phyloP scores from a whole-genome alignment of 2,329 filamentous ascomycete genomes.

The Aspergillus uvarum region DNA sequence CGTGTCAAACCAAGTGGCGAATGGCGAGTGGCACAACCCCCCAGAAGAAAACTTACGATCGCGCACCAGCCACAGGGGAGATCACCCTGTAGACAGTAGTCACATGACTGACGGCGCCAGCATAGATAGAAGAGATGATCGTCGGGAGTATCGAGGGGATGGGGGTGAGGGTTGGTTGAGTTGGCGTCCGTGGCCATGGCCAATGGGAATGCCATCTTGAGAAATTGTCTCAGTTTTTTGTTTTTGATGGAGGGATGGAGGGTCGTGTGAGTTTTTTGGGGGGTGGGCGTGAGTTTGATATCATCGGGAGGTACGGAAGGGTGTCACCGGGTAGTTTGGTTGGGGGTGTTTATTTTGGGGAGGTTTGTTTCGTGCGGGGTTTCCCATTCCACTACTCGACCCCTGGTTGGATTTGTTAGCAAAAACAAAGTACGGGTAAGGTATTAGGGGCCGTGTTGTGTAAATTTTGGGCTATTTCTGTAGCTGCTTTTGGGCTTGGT shows the following conservation, averaged over 20 bases:
- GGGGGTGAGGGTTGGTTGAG: neutral
- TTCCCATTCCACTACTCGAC: neutral
- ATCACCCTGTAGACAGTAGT: slow-evolving; percentile 33
- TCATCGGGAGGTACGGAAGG: neutral
- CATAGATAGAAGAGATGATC: slow-evolving; percentile 35
- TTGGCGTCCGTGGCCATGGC: slow-evolving; percentile 4
- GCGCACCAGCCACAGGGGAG: slow-evolving; percentile 41
- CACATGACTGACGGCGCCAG: slow-evolving; percentile 40
- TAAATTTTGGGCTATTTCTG: neutral
- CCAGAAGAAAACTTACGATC: slow-evolving; percentile 27
- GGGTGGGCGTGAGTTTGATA: neutral
- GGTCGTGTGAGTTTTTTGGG: neutral
- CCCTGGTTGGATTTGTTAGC: neutral
- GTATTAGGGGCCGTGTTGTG: neutral
- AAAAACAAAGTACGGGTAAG: neutral
- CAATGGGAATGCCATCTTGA: neutral
- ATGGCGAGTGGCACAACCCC: too few species aligned
- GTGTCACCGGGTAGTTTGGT: neutral
- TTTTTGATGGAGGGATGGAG: neutral
- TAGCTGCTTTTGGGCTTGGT: neutral
- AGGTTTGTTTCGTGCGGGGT: neutral
- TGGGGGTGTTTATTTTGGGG: neutral
- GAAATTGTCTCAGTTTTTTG: neutral
- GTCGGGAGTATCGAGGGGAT: slow-evolving; percentile 6
- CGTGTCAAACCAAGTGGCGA: too few species aligned